Base-by-base conservation (phyloP, 2,329 filamentous ascomycete genomes). In the Ophiosphaerella korrae region DNA sequence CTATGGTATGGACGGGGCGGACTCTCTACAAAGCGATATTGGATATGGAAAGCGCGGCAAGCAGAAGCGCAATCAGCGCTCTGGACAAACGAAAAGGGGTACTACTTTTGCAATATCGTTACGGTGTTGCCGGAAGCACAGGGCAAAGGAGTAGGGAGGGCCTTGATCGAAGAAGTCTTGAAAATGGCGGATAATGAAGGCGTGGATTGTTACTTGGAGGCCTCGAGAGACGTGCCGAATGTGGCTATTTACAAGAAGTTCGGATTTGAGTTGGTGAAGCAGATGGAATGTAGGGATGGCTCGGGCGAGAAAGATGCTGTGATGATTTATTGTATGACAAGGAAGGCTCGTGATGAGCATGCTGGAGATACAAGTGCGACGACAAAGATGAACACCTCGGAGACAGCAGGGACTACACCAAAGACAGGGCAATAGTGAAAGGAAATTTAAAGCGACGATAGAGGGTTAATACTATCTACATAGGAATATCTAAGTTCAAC, bases 101-200 rank as follows among this genome's bases (percentile, higher is more conserved):
- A 90, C 64, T 90, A 89, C 64, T 90, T 90, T 59, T 86, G 88
- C 57, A 91, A 90, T 63, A 88, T 90, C 53, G 84, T 90, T 62
- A 86, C 87, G 0, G 87, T 90, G 1, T 69, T 83, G 13, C 85
- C 87, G 0, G 80, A 84, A 42, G 80, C 80, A 29, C 87, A 90
- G 66, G 86, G 86, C 0, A 82, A 80, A 61, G 88, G 88, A 0
- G 81, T 90, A 2, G 88, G 87, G 0, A 83, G 82, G 52, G 77
- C 79, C 55, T 72, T 90, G 60, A 86, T 90, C 74, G 77, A 84
- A 58, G 77, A 79, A 37, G 85, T 90, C 6, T 84, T 86, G 13
- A 76, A 80, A 35, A 75, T 75, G 62, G 88, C 88, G 8, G 88
- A 91, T 68, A 71, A 72, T 5, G 85, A 90, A 66, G 82, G 83